A percentile compares a stretch with the other conserved stretches of the same genome.
Evolutionary conservation across 2,329 filamentous ascomycete genomes (phyloP).

Genomic region (Pseudopyrenochaeta lycopersici): DNA sequence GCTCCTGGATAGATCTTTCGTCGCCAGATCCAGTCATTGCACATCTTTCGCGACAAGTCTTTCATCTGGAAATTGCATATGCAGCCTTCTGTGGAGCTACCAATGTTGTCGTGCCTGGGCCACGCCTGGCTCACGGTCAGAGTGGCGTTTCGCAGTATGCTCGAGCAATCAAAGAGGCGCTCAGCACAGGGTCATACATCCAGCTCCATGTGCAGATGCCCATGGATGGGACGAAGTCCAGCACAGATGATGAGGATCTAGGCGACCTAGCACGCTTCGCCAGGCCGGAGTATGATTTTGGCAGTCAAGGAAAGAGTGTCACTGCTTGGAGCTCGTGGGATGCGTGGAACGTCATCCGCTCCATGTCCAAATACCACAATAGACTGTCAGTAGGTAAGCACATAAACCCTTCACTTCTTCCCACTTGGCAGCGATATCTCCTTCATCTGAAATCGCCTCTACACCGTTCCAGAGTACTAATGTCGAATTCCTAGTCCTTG

Average conservation of each 20-base stretch:
- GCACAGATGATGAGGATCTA: slow-evolving; percentile 62
- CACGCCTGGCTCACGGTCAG: slow-evolving; percentile 69
- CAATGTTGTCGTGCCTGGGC: slow-evolving; percentile 83
- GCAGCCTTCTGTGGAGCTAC: slow-evolving; percentile 93
- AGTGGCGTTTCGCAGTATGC: slow-evolving; percentile 76
- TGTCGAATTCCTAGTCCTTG: slow-evolving; percentile 51
- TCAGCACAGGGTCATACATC: slow-evolving; percentile 77
- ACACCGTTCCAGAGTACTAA: too few species aligned
- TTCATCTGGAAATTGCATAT: slow-evolving; percentile 91
- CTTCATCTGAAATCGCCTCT: too few species aligned
- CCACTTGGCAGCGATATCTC: neutral
- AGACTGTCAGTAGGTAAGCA: slow-evolving; percentile 84
- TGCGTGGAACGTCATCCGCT: slow-evolving; percentile 88
- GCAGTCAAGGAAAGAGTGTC: slow-evolving; percentile 53
- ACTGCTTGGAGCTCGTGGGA: slow-evolving; percentile 89
- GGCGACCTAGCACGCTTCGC: slow-evolving; percentile 63
- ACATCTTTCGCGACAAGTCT: slow-evolving; percentile 85
- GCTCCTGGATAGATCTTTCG: slow-evolving; percentile 90
- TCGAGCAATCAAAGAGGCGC: slow-evolving; percentile 80
- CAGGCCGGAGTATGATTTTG: slow-evolving; percentile 46
- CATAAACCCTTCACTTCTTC: neutral
- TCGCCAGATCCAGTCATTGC: slow-evolving; percentile 84
- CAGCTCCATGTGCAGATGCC: slow-evolving; percentile 83
- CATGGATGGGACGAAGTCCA: slow-evolving; percentile 78
- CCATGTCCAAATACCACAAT: slow-evolving; percentile 83